A percentile compares a stretch with the other conserved stretches of the same genome.
These are phyloP conservation scores for Triadica sebifera DNA, from an alignment of 345 rosid genomes.

Conservation along the genomic window DNA sequence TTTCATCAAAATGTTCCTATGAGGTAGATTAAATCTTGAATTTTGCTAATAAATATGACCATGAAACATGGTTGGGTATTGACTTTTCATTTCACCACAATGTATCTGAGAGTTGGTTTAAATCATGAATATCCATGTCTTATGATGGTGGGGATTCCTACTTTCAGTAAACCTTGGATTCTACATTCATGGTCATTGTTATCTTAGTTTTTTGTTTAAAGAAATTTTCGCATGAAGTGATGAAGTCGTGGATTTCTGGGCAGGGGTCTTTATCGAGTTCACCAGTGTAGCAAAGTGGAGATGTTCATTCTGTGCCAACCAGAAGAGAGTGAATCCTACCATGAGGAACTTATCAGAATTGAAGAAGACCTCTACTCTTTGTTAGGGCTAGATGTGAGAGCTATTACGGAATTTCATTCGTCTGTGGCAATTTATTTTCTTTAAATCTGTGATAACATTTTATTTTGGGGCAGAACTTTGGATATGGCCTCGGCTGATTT, in stretches of 20 bases:
- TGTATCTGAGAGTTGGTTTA: no score
- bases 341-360: constrained; percentile 71
- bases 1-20: not conserved
- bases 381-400: constrained; percentile 71
- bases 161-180: not conserved
- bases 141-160: not conserved
- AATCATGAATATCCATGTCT: not conserved
- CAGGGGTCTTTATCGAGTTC: constrained; percentile 96
- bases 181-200: not conserved
- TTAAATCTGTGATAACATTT: not conserved
- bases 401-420: constrained; percentile 1
- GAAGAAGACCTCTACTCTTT: constrained; percentile 86
- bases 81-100: no score
- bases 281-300: constrained; percentile 93
- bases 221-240: not conserved
- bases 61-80: no score
- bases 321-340: constrained; percentile 70
- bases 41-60: not conserved
- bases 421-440: not conserved
- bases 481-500: constrained; percentile 89
- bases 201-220: not conserved
- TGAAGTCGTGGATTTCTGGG: constrained; percentile 7
- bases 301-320: constrained; percentile 76
- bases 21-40: not conserved
- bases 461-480: constrained; percentile 53